Evolutionary conservation across 306 rosid species (phyloP), one percentile per base, ranked within the genome.

Genomic region (Rubus parviflorus): DNA sequence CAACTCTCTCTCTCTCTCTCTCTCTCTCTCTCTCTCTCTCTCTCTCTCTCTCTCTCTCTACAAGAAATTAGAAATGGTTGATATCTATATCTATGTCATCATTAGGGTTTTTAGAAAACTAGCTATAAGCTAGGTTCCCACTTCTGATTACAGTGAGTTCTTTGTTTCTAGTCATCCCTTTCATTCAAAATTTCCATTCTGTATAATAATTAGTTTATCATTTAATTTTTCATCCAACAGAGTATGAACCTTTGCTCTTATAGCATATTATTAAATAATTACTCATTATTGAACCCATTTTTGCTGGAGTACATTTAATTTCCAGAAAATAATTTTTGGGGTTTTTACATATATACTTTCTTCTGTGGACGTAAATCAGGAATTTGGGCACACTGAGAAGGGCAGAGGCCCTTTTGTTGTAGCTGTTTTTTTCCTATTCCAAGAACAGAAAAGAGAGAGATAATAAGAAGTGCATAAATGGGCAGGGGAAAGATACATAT

Each of bases 401-500:
- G 23, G 68, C 45, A 63, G 43, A 63, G 68, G 11, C 20, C 20
- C 20, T 62, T 30, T 14, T 30, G 68, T 62, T 30, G n/a, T 2
- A 14, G 45, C 20, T 37, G 46, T 25, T 23, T 30, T 23, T 58
- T 58, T 6, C 16, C 35, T 30, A 30, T 60, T 25, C 40, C 65
- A 63, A 63, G 68, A 63, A 63, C 45, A 63, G 45, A 63, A 63
- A 7, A 15, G 68, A 63, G n/a, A n/a, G 45, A 35, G 68, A 35
- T 8, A 7, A 3, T 38, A 38, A 64, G 69, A 64, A 15, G 6
- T 72, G 62, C 65, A 12, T n/a, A 73, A 57, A 90, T 90, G 96
- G 97, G 94, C 3, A 82, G 97, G 22, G 90, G 90, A 48, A 91
- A 88, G 82, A 85, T 91, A 3, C 80, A 81, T 74, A 89, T 91